Evolutionary conservation across 208 protist species (phyloP).

Genomic region (Wallacemonas sp.): DNA sequence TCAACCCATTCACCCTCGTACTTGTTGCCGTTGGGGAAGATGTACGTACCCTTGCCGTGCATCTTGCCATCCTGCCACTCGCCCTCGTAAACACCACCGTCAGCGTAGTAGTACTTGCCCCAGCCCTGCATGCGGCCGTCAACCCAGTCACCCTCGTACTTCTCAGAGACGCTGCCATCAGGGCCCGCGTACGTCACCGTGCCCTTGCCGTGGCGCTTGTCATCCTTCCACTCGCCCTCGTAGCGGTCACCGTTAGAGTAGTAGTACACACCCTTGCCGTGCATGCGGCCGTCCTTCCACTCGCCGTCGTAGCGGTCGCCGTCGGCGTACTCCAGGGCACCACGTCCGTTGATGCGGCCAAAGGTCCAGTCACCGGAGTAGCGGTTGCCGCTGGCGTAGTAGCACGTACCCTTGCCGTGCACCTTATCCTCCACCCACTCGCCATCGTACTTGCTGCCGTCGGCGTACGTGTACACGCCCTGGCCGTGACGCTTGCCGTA

Average conservation of each 20-base stretch:
- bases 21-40: slow-evolving; percentile 94
- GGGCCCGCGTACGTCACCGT: slow-evolving; percentile 87
- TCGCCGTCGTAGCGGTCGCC: slow-evolving; percentile 92
- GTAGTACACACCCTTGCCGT: slow-evolving; percentile 89
- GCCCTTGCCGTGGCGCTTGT: slow-evolving; percentile 92
- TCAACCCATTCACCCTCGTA: slow-evolving; percentile 95
- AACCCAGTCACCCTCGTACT: slow-evolving; percentile 94
- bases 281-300: slow-evolving; percentile 94
- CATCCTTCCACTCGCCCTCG: slow-evolving; percentile 93
- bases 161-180: slow-evolving; percentile 91
- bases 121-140: slow-evolving; percentile 94
- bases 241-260: slow-evolving; percentile 91
- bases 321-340: slow-evolving; percentile 87
- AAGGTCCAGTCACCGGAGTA: slow-evolving; percentile 91
- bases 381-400: slow-evolving; percentile 88
- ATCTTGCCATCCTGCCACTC: slow-evolving; percentile 92
- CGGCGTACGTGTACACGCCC: slow-evolving; percentile 92
- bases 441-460: slow-evolving; percentile 91
- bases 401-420: slow-evolving; percentile 91
- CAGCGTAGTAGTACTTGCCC: slow-evolving; percentile 93
- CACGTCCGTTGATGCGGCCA: slow-evolving; percentile 90
- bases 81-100: slow-evolving; percentile 92
- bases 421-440: slow-evolving; percentile 96
- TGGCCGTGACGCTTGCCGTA: slow-evolving; percentile 93
- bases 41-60: slow-evolving; percentile 91